Conservation (phyloP, 2,329 filamentous ascomycete genomes). For the Beauveria sp. region DNA sequence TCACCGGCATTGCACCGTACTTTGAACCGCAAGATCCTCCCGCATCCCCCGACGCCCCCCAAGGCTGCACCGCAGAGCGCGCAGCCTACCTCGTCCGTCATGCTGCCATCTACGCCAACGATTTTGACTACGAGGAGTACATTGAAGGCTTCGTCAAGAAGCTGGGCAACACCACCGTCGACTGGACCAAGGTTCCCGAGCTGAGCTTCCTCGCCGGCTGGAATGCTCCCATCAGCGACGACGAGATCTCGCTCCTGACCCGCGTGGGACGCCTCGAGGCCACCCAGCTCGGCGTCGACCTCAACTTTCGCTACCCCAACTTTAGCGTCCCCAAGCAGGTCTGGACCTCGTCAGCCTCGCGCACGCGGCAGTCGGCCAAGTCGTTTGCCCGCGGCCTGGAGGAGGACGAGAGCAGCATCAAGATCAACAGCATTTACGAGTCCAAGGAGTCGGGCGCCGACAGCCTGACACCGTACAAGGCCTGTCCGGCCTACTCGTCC, state of each 20-base stretch:
- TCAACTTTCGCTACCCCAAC: slow-evolving; percentile 50
- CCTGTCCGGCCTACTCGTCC: slow-evolving; percentile 54
- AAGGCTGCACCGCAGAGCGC: slow-evolving; percentile 41
- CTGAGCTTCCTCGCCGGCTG: slow-evolving; percentile 50
- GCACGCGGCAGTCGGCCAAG: slow-evolving; percentile 50
- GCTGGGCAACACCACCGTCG: slow-evolving; percentile 47
- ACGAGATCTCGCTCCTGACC: slow-evolving; percentile 52
- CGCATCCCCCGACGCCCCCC: slow-evolving; percentile 34
- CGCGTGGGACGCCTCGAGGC: slow-evolving; percentile 54
- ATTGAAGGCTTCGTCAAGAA: slow-evolving; percentile 51
- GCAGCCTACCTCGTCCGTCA: slow-evolving; percentile 52
- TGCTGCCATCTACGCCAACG: slow-evolving; percentile 52
- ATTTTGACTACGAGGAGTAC: slow-evolving; percentile 50
- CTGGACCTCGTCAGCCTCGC: slow-evolving; percentile 56
- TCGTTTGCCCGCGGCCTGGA: slow-evolving; percentile 51
- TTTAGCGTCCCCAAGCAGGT: slow-evolving; percentile 45
- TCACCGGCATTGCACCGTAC: slow-evolving; percentile 49
- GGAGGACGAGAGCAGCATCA: slow-evolving; percentile 42
- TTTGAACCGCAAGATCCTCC: slow-evolving; percentile 46
- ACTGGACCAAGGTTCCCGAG: slow-evolving; percentile 48
- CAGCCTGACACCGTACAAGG: slow-evolving; percentile 55
- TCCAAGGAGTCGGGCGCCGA: slow-evolving; percentile 50
- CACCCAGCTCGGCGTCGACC: slow-evolving; percentile 48
- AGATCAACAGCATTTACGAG: slow-evolving; percentile 49
- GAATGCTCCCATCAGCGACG: slow-evolving; percentile 47